Percentiles rank a stretch among this genome's conserved stretches.
These are phyloP conservation scores for Mortierella claussenii DNA, from an alignment of 192 early-diverging fungal genomes.

Conservation along the genomic window DNA sequence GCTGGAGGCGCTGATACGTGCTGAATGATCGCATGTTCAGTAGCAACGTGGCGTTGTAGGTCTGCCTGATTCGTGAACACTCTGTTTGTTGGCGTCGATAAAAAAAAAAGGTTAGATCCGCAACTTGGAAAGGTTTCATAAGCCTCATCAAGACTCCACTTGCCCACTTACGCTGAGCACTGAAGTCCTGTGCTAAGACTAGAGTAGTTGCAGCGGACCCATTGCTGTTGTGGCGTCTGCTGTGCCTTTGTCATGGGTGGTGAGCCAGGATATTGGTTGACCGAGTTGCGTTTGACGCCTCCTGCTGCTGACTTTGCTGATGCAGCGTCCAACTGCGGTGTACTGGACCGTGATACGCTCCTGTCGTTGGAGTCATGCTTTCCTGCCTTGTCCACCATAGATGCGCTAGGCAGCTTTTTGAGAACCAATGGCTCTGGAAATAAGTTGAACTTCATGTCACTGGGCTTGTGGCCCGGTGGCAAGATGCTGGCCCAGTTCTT, in stretches of 20 bases:
- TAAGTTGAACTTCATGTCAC: slow-evolving; percentile 50
- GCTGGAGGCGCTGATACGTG: slow-evolving; percentile 33
- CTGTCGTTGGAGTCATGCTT: slow-evolving; percentile 29
- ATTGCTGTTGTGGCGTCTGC: slow-evolving; percentile 21
- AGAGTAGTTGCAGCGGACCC: slow-evolving; percentile 47
- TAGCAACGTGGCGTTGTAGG: slow-evolving; percentile 41
- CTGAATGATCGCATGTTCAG: slow-evolving; percentile 35
- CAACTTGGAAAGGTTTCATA: background rate
- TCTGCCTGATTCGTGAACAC: slow-evolving; percentile 34
- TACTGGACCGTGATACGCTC: slow-evolving; percentile 28
- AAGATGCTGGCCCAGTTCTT: slow-evolving; percentile 70
- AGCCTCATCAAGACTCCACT: no score
- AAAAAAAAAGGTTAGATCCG: background rate
- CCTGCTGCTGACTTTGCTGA: background rate
- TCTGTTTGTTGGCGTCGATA: background rate
- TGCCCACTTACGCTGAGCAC: slow-evolving; percentile 47
- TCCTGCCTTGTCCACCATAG: slow-evolving; percentile 50
- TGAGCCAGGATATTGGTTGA: slow-evolving; percentile 28
- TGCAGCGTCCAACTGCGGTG: slow-evolving; percentile 11
- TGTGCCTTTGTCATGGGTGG: slow-evolving; percentile 25
- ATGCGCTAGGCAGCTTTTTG: slow-evolving; percentile 47
- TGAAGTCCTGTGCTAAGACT: slow-evolving; percentile 40
- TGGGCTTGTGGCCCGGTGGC: slow-evolving; percentile 56
- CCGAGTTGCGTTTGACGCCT: slow-evolving; percentile 23
- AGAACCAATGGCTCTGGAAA: slow-evolving; percentile 38